These are phyloP conservation scores for Suillus alpinus DNA, from an alignment of 768 basidiomycete genomes.

Conservation along the genomic window DNA sequence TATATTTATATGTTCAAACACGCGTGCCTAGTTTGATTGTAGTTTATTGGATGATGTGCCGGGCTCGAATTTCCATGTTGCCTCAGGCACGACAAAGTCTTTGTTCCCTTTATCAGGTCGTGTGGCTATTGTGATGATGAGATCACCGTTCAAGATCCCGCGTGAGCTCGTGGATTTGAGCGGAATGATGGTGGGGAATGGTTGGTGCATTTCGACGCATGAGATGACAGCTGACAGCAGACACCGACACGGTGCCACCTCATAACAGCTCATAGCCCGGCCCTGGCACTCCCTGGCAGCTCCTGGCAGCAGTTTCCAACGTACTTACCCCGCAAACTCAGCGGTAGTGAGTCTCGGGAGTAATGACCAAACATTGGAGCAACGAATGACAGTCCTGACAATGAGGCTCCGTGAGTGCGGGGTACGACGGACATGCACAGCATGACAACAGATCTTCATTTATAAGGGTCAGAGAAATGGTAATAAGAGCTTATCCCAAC, in stretches of 20 bases:
- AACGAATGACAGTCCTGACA: not conserved
- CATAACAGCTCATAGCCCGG: not conserved
- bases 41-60: not conserved
- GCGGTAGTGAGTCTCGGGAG: not conserved
- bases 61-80: not conserved
- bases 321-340: not conserved
- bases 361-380: not conserved
- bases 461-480: not conserved
- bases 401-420: not conserved
- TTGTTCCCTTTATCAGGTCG: not conserved
- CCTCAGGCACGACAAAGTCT: not conserved
- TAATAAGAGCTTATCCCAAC: not conserved
- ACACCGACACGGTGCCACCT: not conserved
- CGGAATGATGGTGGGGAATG: not conserved
- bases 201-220: not conserved
- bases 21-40: not conserved
- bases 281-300: not conserved
- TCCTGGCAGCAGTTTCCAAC: not conserved
- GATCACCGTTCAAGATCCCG: not conserved
- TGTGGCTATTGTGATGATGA: not conserved
- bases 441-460: not conserved
- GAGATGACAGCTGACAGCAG: not conserved
- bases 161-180: not conserved
- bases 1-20: not conserved
- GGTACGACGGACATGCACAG: not conserved